These are phyloP conservation scores for cucumber (Cucumis sativus) DNA, from an alignment of 306 rosid species.

Conservation along the genomic window DNA sequence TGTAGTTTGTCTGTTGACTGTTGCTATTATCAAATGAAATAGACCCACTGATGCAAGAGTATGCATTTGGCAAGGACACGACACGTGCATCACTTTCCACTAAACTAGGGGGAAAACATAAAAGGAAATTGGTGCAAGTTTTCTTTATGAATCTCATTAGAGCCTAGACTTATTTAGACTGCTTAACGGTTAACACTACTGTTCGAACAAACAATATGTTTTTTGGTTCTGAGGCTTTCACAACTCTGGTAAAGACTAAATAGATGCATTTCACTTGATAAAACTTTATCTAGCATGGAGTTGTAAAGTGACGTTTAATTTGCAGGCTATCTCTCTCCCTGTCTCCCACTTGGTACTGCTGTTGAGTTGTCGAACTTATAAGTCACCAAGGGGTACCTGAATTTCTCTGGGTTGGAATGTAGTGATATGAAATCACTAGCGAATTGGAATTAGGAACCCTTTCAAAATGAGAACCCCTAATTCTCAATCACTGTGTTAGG, in stretches of 20 bases:
- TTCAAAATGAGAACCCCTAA: no score
- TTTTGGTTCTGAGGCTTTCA: background rate
- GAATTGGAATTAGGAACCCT: no score
- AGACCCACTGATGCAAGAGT: background rate
- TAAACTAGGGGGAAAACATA: background rate
- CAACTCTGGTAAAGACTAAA: background rate
- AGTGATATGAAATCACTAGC: background rate
- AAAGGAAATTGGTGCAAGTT: background rate
- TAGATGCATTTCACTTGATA: background rate
- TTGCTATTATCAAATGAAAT: background rate
- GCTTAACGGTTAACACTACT: background rate
- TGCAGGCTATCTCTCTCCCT: background rate
- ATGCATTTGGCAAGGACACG: background rate
- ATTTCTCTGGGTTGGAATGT: background rate
- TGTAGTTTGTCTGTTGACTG: background rate
- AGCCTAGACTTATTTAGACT: background rate
- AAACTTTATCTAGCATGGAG: background rate
- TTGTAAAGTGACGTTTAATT: background rate
- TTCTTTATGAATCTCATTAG: background rate
- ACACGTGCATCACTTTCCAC: background rate
- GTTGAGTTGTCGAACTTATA: background rate
- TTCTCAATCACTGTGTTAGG: no score
- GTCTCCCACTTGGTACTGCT: background rate
- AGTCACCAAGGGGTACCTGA: background rate
- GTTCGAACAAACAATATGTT: background rate